phyloP scores from a whole-genome alignment of 768 basidiomycete genomes.

The Ramaria sp. region DNA sequence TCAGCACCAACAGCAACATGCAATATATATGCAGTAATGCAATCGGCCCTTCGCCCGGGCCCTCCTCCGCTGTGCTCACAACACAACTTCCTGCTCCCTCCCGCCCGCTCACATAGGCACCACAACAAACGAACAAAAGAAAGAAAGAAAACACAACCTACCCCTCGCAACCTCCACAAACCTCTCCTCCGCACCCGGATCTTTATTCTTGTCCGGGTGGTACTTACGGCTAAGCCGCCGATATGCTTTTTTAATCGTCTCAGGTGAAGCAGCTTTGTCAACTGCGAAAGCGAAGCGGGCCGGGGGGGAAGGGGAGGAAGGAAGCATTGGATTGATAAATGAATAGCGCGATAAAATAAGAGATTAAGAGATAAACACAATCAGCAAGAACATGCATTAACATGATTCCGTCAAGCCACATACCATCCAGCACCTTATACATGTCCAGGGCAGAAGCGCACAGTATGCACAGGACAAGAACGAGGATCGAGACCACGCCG shows the following conservation, averaged over 20 bases:
- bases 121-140: too few relatives aligned
- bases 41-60: too few relatives aligned
- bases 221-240: constrained; percentile 80
- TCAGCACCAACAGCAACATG: constrained; percentile 17
- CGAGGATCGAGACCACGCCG: constrained; percentile 11
- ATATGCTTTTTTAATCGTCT: constrained; percentile 87
- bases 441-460: constrained; percentile 51
- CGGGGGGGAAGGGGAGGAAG: background rate
- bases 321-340: background rate
- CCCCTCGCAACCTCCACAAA: constrained; percentile 91
- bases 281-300: too few relatives aligned
- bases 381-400: too few relatives aligned
- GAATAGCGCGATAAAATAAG: background rate
- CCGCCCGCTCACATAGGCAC: too few relatives aligned
- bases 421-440: constrained; percentile 77
- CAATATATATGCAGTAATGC: too few relatives aligned
- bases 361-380: too few relatives aligned
- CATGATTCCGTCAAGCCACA: too few relatives aligned
- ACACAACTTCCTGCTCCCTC: too few relatives aligned
- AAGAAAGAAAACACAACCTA: too few relatives aligned
- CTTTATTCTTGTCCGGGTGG: constrained; percentile 95
- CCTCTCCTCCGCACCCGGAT: constrained; percentile 65
- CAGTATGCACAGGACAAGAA: constrained; percentile 22
- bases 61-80: too few relatives aligned
- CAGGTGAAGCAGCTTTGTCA: constrained; percentile 69